Conservation (phyloP, 108 stramenopile genomes). For the Skeletonema potamos region DNA sequence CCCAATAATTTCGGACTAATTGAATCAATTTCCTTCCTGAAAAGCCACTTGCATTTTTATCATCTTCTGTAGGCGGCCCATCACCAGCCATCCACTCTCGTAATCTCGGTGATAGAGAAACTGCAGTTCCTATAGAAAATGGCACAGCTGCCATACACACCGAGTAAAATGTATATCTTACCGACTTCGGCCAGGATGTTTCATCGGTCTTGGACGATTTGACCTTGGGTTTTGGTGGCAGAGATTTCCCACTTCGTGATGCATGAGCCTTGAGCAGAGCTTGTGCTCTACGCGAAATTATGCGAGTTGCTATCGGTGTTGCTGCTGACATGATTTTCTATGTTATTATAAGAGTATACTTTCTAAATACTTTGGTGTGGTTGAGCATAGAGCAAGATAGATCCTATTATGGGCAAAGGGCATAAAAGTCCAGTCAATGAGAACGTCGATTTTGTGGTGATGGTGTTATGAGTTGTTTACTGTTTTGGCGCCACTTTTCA, state of each 20-base stretch:
- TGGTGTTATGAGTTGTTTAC: too few species aligned
- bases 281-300: constrained; percentile 38
- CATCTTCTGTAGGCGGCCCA: background rate
- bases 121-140: constrained; percentile 29
- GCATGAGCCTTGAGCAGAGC: constrained; percentile 16
- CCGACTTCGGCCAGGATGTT: constrained; percentile 30
- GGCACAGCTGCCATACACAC: constrained; percentile 29
- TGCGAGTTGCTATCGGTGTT: background rate
- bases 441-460: too few species aligned
- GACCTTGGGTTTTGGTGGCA: background rate
- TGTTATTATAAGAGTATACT: too few species aligned
- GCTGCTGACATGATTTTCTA: background rate
- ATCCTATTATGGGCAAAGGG: too few species aligned
- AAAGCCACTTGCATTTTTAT: background rate
- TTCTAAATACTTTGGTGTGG: too few species aligned
- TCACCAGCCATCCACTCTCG: constrained; percentile 34
- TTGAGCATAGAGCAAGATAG: too few species aligned
- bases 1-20: constrained; percentile 32
- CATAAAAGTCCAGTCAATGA: too few species aligned
- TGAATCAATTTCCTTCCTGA: background rate
- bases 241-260: constrained; percentile 1
- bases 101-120: constrained; percentile 33
- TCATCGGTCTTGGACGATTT: constrained; percentile 9
- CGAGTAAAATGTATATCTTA: constrained; percentile 34
- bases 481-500: too few species aligned